phyloP scores from a whole-genome alignment of 768 basidiomycete genomes.

The Lentinula edodes region DNA sequence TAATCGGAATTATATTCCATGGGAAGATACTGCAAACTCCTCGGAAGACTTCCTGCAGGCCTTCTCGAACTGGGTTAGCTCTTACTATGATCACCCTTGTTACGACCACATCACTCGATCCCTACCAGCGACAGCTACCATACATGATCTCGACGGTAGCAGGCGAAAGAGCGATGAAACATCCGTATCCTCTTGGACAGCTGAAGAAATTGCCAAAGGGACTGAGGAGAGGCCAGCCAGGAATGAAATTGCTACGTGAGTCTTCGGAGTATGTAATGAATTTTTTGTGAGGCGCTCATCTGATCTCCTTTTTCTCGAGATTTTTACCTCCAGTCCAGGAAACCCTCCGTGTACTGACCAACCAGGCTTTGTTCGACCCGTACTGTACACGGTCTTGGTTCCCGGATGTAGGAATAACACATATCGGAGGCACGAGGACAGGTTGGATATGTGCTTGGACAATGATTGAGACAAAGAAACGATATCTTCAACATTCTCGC shows the following conservation, averaged over 20 bases:
- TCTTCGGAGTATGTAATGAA: not conserved
- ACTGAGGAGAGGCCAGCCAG: not conserved
- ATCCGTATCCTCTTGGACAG: slow-evolving; percentile 7
- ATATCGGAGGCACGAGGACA: slow-evolving; percentile 1
- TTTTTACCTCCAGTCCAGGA: not conserved
- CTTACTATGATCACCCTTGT: slow-evolving; percentile 11
- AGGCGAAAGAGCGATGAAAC: not conserved
- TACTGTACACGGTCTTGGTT: not conserved
- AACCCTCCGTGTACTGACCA: not conserved
- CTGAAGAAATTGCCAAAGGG: slow-evolving; percentile 4
- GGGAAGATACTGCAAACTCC: slow-evolving; percentile 4
- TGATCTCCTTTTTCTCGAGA: not conserved
- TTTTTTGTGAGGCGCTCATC: not conserved
- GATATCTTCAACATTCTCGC: not conserved
- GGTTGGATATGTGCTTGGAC: slow-evolving; percentile 9
- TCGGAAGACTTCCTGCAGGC: slow-evolving; percentile 2
- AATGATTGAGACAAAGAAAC: slow-evolving; percentile 7
- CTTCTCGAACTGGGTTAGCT: slow-evolving; percentile 10
- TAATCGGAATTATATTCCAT: slow-evolving; percentile 6
- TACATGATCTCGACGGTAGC: slow-evolving; percentile 1
- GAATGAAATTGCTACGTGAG: slow-evolving; percentile 6
- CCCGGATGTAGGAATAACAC: not conserved
- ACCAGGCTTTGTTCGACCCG: slow-evolving; percentile 8
- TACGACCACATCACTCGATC: not conserved
- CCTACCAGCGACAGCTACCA: not conserved